These are phyloP conservation scores for Cryphonectria nitschkei DNA, from an alignment of 2,329 filamentous ascomycete species.

Conservation along the genomic window DNA sequence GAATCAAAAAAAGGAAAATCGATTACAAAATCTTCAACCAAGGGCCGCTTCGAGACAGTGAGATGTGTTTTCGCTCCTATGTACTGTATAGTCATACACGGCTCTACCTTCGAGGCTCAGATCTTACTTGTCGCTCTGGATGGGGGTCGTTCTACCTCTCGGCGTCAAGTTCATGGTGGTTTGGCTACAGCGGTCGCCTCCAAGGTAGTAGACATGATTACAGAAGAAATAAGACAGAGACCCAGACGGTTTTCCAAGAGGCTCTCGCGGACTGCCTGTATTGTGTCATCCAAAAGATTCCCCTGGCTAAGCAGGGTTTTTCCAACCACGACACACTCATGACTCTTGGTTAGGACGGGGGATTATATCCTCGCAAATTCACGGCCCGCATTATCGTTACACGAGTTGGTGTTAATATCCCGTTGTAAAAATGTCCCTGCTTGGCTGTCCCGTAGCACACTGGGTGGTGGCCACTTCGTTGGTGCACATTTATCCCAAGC, in stretches of 20 bases:
- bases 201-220: not conserved
- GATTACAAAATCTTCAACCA: constrained; percentile 24
- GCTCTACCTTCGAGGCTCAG: constrained; percentile 5
- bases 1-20: constrained; percentile 38
- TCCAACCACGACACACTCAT: not conserved
- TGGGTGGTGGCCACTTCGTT: constrained; percentile 3
- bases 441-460: not conserved
- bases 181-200: not conserved
- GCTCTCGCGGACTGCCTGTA: not conserved
- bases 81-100: not conserved
- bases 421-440: not conserved
- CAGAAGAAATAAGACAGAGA: constrained; percentile 1
- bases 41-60: constrained; percentile 28
- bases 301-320: not conserved
- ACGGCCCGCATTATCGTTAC: not conserved
- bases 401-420: not conserved
- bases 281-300: not conserved
- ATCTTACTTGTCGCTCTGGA: constrained; percentile 11
- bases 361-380: not conserved
- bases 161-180: constrained; percentile 5
- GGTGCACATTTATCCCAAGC: constrained; percentile 19
- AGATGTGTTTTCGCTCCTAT: constrained; percentile 22
- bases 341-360: not conserved
- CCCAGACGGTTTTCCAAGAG: not conserved
- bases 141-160: not conserved